Percentiles rank a stretch among this genome's conserved stretches.
phyloP scores from a whole-genome alignment of 352 stramenopile genomes.

The Blastocystis sp. region DNA sequence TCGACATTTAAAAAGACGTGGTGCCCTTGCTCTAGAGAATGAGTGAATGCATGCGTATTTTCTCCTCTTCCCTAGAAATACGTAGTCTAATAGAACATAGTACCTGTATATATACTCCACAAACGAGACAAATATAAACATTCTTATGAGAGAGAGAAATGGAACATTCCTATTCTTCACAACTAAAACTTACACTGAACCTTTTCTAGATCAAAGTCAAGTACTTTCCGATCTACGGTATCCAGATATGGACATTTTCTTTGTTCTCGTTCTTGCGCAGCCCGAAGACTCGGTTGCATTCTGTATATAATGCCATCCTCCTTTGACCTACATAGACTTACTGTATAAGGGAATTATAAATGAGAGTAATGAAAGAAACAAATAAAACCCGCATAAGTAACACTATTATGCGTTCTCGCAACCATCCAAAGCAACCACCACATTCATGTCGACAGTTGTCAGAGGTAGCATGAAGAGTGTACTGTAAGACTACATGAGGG shows the following conservation, averaged over 20 bases:
- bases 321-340: background rate
- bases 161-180: slow-evolving; percentile 76
- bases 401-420: background rate
- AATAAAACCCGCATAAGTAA: background rate
- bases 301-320: background rate
- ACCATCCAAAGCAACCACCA: background rate
- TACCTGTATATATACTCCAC: slow-evolving; percentile 93
- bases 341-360: background rate
- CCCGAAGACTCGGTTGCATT: background rate
- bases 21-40: slow-evolving; percentile 90
- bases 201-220: slow-evolving; percentile 99
- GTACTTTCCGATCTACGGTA: slow-evolving; percentile 91
- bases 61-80: slow-evolving; percentile 77
- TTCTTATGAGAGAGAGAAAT: slow-evolving; percentile 91
- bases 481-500: background rate
- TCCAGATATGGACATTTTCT: slow-evolving; percentile 95
- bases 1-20: slow-evolving; percentile 95
- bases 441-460: background rate
- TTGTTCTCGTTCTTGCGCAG: slow-evolving; percentile 18
- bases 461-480: background rate
- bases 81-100: background rate
- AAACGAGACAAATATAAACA: slow-evolving; percentile 97
- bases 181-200: slow-evolving; percentile 71
- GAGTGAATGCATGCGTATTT: slow-evolving; percentile 90
- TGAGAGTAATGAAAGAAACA: background rate